phyloP scores from a whole-genome alignment of 1,284 basidiomycete genomes.

The Malassezia equina region DNA sequence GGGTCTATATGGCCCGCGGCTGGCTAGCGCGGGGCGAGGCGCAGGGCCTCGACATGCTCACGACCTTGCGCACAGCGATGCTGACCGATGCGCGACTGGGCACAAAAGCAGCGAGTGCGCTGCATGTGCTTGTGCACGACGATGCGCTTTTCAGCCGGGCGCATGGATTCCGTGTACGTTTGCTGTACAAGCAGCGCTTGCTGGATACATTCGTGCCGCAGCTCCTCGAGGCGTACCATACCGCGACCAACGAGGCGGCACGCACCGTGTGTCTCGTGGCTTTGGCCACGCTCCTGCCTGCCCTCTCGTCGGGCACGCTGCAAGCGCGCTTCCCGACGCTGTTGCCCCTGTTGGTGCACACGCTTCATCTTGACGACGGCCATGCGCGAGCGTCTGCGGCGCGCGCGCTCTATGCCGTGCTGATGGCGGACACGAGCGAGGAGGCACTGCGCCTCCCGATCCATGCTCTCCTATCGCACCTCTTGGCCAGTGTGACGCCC shows the following conservation, averaged over 20 bases:
- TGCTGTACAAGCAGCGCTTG: conserved; percentile 66
- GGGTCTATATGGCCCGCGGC: conserved; percentile 32
- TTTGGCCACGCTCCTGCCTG: conserved; percentile 68
- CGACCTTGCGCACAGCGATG: conserved; percentile 21
- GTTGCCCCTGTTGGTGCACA: conserved; percentile 75
- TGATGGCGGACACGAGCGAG: not conserved
- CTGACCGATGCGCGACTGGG: conserved; percentile 19
- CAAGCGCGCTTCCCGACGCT: conserved; percentile 53
- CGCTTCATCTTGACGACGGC: conserved; percentile 65
- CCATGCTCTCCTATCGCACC: conserved; percentile 20
- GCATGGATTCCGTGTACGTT: conserved; percentile 28
- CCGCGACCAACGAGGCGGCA: conserved; percentile 27
- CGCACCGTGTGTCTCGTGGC: conserved; percentile 71
- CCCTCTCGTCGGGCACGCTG: conserved; percentile 60
- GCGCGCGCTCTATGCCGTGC: conserved; percentile 58
- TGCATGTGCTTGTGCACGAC: conserved; percentile 19
- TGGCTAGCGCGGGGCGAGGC: conserved; percentile 25
- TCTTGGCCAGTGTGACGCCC: conserved; percentile 18
- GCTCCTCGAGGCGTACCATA: conserved; percentile 54
- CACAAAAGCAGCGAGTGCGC: conserved; percentile 9
- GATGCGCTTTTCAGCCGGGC: conserved; percentile 15
- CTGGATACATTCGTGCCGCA: conserved; percentile 65
- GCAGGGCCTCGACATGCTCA: conserved; percentile 27
- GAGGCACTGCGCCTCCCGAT: conserved; percentile 16
- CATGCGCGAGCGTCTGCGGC: conserved; percentile 69